Evolutionary conservation across 352 stramenopile species (phyloP), one percentile per base, ranked within the genome.

Genomic region (Pythium brachiatum): DNA sequence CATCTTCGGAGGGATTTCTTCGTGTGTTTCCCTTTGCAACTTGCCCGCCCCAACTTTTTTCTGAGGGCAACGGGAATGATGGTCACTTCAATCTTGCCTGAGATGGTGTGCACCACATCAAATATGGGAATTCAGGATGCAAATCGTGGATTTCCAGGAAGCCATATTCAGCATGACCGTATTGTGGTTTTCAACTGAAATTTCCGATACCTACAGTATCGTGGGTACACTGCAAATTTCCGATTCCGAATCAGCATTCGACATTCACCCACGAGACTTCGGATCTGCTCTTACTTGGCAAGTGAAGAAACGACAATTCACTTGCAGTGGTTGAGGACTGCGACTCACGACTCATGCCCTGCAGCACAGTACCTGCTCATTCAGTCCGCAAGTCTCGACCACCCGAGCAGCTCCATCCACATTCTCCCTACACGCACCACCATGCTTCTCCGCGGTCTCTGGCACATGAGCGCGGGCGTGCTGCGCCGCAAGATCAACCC

Each of bases 391-490:
- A 44, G 36, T 44, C 36, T 13, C 36, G 36, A 44, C 36, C 13
- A 20, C 36, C 36, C 15, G 16, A 20, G 36, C 15, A 2, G 5
- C 16, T 18, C 59, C 50, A 16, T 38, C 31, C 27, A 57, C 34
- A 27, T 60, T 25, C 38, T 4, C 44, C n/a, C 26, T 21, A 21
- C 41, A 36, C 31, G 18, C 39, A 29, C 5, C 29, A 68, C 36
- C 31, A 88, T 87, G 76, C 88, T 90, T 48, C 80, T 78, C 18
- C 78, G 80, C 62, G 85, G 83, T 27, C 59, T 90, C 57, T 90
- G 80, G 80, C 79, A 90, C 74, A 88, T 90, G 80, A 65, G 69
- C 57, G 66, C 69, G 25, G 78, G 80, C 29, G 59, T 86, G 16
- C 59, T 90, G 34, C 70, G 74, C 39, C 80, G 78, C 54, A 74